Evolutionary conservation across 2,329 filamentous ascomycete genomes (phyloP).

Genomic region (Aspergillus sp.): DNA sequence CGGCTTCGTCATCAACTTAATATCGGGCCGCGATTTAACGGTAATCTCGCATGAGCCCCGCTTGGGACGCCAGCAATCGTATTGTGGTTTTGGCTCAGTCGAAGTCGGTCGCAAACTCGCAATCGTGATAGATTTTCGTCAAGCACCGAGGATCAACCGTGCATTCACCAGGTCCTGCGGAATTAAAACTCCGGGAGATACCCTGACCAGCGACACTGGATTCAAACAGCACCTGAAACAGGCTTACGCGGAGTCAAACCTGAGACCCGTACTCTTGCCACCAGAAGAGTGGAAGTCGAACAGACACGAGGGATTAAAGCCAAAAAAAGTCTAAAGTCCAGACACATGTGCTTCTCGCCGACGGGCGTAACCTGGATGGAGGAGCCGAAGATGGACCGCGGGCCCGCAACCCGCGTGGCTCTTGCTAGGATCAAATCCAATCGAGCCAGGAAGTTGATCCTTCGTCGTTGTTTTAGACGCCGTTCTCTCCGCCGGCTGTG

Average conservation of each 20-base stretch:
- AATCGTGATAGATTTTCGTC: neutral
- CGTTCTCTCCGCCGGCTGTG: neutral
- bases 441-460: constrained; percentile 8
- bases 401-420: constrained; percentile 11
- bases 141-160: constrained; percentile 3
- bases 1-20: neutral
- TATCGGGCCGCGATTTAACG: neutral
- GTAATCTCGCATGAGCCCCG: constrained; percentile 1
- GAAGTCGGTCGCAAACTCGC: neutral
- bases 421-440: constrained; percentile 9
- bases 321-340: neutral
- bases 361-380: neutral
- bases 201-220: neutral
- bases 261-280: neutral
- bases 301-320: neutral
- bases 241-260: constrained; percentile 2
- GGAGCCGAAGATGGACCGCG: constrained; percentile 1
- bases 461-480: neutral
- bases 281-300: neutral
- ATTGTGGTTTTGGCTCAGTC: neutral
- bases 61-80: neutral
- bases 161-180: neutral
- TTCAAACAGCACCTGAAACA: constrained; percentile 7
- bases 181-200: neutral
- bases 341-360: constrained; percentile 8